A percentile compares a stretch with the other conserved stretches of the same genome.
phyloP scores from a whole-genome alignment of 1,139 yeast genomes.

The Suhomyces chickasaworum region DNA sequence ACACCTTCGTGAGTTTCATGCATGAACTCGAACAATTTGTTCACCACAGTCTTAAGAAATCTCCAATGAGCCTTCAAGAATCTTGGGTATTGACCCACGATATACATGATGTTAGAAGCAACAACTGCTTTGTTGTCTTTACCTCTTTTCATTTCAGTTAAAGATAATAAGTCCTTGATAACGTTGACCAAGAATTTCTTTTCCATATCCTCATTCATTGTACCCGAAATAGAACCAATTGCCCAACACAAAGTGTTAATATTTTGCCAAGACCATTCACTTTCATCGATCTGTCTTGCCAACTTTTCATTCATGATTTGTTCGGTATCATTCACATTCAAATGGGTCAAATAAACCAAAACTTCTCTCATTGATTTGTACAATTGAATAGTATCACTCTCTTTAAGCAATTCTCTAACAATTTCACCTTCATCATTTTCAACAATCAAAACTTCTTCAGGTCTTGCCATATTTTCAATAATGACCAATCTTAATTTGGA shows the following conservation, averaged over 20 bases:
- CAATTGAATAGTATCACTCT: slow-evolving; percentile 92
- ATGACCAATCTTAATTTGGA: slow-evolving; percentile 85
- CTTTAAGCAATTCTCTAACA: slow-evolving; percentile 95
- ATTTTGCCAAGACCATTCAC: slow-evolving; percentile 99
- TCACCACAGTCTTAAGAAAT: slow-evolving; percentile 91
- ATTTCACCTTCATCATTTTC: slow-evolving; percentile 99
- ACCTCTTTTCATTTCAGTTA: slow-evolving; percentile 95
- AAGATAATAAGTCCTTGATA: slow-evolving; percentile 83
- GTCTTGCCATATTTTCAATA: slow-evolving; percentile 97
- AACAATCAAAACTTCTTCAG: slow-evolving; percentile 94
- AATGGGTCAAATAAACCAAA: slow-evolving; percentile 89
- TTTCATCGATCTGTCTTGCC: slow-evolving; percentile 89
- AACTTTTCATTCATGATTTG: slow-evolving; percentile 89
- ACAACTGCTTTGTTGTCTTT: slow-evolving; percentile 98
- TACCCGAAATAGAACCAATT: slow-evolving; percentile 96
- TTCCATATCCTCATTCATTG: slow-evolving; percentile 98
- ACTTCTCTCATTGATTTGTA: slow-evolving; percentile 96
- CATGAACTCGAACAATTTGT: slow-evolving; percentile 96
- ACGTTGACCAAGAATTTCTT: slow-evolving; percentile 90
- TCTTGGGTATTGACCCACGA: slow-evolving; percentile 98
- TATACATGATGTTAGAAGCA: slow-evolving; percentile 98
- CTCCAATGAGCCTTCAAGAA: slow-evolving; percentile 98
- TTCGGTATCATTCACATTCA: slow-evolving; percentile 93
- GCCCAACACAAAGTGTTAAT: slow-evolving; percentile 99
- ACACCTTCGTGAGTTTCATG: slow-evolving; percentile 99